Evolutionary conservation across 2,329 filamentous ascomycete genomes (phyloP), one percentile per base, ranked within the genome.

Genomic region (Colletotrichum lini): DNA sequence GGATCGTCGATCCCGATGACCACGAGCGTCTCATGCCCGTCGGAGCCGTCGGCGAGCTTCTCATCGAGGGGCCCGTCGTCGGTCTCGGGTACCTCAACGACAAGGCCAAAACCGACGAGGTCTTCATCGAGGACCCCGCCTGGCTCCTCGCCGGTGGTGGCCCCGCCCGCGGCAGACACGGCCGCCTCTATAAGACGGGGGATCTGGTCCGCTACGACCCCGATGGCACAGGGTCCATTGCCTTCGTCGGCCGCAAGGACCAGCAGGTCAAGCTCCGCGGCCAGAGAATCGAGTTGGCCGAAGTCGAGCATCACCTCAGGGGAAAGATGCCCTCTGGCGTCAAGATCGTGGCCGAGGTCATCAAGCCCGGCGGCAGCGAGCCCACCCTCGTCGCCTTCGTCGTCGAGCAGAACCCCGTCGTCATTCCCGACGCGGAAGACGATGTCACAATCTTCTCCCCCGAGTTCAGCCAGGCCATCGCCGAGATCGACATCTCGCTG

Each of bases 211-310:
- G 82, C 35, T 89, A 90, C 65, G 83, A 88, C 53, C 77, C 80
- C 0, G 85, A 90, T 60, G 85, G 86, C 1, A 84, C 89, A 45
- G 87, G 87, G 0, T 84, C 83, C 8, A 84, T 91, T 49, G 79
- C 86, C 10, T 91, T 89, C 71, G 82, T 91, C 49, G 90, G 90
- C 18, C 85, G 92, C 59, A 91, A 90, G 74, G 91, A 93, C 75
- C 87, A 87, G n/a, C 91, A 91, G 78, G 87, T 92, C 65, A 93
- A 94, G 79, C 81, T 93, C 38, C 84, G 86, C 13, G 93, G 93
- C 35, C 91, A 89, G 73, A 83, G 91, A 65, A 87, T 92, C 62
- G 93, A 91, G 79, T 83, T 91, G 23, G 83, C 84, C 1, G 86
- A 88, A 73, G 86, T 88, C 8, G 86, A 88, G 73, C 83, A 85